Evolutionary conservation across 345 rosid genomes (phyloP).

Genomic region (Linum lewisii): DNA sequence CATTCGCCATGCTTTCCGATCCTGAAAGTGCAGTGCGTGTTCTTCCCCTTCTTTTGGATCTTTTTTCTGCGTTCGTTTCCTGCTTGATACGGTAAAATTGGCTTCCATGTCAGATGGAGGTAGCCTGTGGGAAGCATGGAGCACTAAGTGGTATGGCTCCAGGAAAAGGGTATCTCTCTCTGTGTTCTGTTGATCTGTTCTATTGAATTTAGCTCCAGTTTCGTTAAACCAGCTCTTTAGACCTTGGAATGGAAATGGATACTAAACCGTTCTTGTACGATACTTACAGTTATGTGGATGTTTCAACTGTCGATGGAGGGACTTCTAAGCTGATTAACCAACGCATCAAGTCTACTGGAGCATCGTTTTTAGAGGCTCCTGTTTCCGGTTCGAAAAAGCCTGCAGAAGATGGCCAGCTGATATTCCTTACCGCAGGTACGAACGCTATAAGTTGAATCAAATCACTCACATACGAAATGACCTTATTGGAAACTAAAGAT

Average conservation of each 20-base stretch:
- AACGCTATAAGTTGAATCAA: not conserved
- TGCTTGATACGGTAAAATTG: slow-evolving; percentile 14
- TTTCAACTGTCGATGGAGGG: slow-evolving; percentile 83
- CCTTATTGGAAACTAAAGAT: not conserved
- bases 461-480: too few relatives aligned
- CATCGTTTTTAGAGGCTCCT: slow-evolving; percentile 88
- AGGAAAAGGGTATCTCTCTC: slow-evolving; percentile 67
- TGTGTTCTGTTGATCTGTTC: too few relatives aligned
- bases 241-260: slow-evolving; percentile 2
- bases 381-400: slow-evolving; percentile 96
- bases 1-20: slow-evolving; percentile 90
- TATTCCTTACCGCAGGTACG: slow-evolving; percentile 84
- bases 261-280: not conserved
- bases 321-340: slow-evolving; percentile 56
- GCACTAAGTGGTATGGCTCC: slow-evolving; percentile 61
- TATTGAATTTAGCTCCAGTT: too few relatives aligned
- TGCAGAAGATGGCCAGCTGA: slow-evolving; percentile 79
- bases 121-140: slow-evolving; percentile 83
- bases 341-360: slow-evolving; percentile 59
- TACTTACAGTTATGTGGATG: slow-evolving; percentile 67
- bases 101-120: slow-evolving; percentile 47
- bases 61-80: not conserved
- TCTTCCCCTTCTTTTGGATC: slow-evolving; percentile 13
- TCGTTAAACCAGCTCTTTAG: too few relatives aligned
- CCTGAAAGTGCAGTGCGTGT: slow-evolving; percentile 98